Evolutionary conservation across 352 stramenopile genomes (phyloP).

Genomic region (Phytophthora pistaciae): DNA sequence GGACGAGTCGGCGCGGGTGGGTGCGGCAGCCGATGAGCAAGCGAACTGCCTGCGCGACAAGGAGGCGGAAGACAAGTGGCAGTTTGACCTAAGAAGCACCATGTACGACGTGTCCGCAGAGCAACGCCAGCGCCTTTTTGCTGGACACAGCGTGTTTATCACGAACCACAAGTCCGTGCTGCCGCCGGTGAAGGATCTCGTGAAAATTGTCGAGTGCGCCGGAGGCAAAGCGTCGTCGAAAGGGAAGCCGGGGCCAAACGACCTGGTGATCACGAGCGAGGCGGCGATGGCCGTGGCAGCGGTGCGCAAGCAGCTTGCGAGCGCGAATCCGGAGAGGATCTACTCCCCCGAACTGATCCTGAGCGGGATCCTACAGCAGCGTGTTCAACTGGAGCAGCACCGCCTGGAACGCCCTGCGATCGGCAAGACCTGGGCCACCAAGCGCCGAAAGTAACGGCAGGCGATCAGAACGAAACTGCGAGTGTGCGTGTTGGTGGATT

Average conservation of each 20-base stretch:
- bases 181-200: slow-evolving; percentile 52
- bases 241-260: slow-evolving; percentile 36
- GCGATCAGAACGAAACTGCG: not conserved
- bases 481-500: not conserved
- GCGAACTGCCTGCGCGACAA: slow-evolving; percentile 50
- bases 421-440: slow-evolving; percentile 30
- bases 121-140: slow-evolving; percentile 44
- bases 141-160: slow-evolving; percentile 49
- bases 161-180: slow-evolving; percentile 64
- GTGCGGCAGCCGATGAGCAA: slow-evolving; percentile 42
- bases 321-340: slow-evolving; percentile 39
- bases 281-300: slow-evolving; percentile 37
- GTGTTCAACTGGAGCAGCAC: slow-evolving; percentile 44
- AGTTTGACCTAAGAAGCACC: slow-evolving; percentile 51
- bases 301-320: slow-evolving; percentile 48
- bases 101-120: slow-evolving; percentile 48
- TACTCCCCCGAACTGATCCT: slow-evolving; percentile 61
- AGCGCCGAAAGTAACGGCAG: slow-evolving; percentile 33
- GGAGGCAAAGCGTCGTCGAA: slow-evolving; percentile 45
- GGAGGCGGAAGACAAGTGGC: slow-evolving; percentile 57
- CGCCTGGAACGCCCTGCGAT: slow-evolving; percentile 30
- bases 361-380: slow-evolving; percentile 52
- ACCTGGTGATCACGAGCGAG: slow-evolving; percentile 59
- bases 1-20: slow-evolving; percentile 44
- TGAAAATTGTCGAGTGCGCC: slow-evolving; percentile 63